Conservation (phyloP, 805 yeast genomes). For the Ogataea minuta region DNA sequence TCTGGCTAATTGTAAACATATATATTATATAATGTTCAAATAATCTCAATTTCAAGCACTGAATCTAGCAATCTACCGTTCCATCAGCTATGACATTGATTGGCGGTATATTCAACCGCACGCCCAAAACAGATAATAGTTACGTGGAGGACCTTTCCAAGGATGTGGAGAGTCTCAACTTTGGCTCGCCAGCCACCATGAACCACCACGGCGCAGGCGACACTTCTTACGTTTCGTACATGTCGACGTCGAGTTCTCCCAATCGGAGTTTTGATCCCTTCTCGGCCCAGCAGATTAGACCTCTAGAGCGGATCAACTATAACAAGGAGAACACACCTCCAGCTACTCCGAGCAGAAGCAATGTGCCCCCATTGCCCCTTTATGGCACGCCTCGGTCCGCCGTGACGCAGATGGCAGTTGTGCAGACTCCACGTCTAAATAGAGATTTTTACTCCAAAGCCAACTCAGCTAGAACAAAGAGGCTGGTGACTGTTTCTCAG, state of each 20-base stretch:
- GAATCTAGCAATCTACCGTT: slow-evolving; percentile 3
- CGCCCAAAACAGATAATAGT: slow-evolving; percentile 27
- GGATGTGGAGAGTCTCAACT: slow-evolving; percentile 35
- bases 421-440: slow-evolving; percentile 27
- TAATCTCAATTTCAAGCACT: slow-evolving; percentile 1
- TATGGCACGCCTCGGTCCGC: slow-evolving; percentile 26
- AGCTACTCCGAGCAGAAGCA: slow-evolving; percentile 28
- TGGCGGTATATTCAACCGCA: slow-evolving; percentile 31
- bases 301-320: slow-evolving; percentile 34
- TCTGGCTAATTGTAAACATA: slow-evolving; percentile 17
- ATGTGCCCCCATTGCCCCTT: slow-evolving; percentile 18
- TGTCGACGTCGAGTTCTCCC: slow-evolving; percentile 33
- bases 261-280: slow-evolving; percentile 28
- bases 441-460: slow-evolving; percentile 57
- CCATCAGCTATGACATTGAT: slow-evolving; percentile 27
- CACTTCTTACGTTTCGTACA: slow-evolving; percentile 25
- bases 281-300: slow-evolving; percentile 21
- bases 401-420: slow-evolving; percentile 23
- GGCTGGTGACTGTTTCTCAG: slow-evolving; percentile 89
- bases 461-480: slow-evolving; percentile 69
- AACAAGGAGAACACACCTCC: slow-evolving; percentile 43
- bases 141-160: slow-evolving; percentile 34
- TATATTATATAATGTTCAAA: slow-evolving; percentile 7
- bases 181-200: slow-evolving; percentile 30
- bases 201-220: slow-evolving; percentile 20